Evolutionary conservation across 805 yeast genomes (phyloP).

Genomic region (Ogataea philodendri): DNA sequence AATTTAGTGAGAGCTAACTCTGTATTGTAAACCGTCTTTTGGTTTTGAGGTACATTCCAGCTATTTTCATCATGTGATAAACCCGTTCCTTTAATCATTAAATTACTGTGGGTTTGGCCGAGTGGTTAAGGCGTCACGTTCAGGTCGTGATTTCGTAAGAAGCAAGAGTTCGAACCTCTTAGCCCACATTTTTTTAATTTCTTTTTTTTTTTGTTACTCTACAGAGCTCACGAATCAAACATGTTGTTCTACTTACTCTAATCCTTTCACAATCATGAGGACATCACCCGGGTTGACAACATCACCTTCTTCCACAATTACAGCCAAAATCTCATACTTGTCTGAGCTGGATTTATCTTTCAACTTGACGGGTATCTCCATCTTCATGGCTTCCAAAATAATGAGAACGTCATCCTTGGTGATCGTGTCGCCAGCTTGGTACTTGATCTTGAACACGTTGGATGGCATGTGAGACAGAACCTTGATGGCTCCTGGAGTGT

Average conservation of each 20-base stretch:
- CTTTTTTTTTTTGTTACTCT: neutral
- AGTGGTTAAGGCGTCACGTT: conserved; percentile 33
- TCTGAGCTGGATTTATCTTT: conserved; percentile 53
- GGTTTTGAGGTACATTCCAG: too few relatives aligned
- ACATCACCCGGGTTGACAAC: conserved; percentile 96
- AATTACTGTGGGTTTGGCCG: conserved; percentile 28
- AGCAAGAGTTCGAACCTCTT: conserved; percentile 33
- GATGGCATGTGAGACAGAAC: conserved; percentile 89
- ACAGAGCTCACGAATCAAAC: too few relatives aligned
- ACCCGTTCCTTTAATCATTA: neutral
- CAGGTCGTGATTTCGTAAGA: conserved; percentile 32
- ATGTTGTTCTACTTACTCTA: conserved; percentile 1
- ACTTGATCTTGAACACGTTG: conserved; percentile 93
- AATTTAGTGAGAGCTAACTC: neutral
- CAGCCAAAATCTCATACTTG: conserved; percentile 67
- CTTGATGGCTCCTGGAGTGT: conserved; percentile 71
- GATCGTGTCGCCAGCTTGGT: conserved; percentile 73
- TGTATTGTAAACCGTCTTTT: too few relatives aligned
- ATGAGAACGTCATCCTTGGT: conserved; percentile 72
- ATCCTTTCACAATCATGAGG: conserved; percentile 58
- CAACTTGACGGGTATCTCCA: conserved; percentile 57
- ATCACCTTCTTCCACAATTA: conserved; percentile 82
- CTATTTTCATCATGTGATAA: neutral
- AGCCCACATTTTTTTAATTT: conserved; percentile 25
- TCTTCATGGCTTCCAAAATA: conserved; percentile 97